These are phyloP conservation scores for Podaxis sp. DNA, from an alignment of 768 basidiomycete species.

Conservation along the genomic window DNA sequence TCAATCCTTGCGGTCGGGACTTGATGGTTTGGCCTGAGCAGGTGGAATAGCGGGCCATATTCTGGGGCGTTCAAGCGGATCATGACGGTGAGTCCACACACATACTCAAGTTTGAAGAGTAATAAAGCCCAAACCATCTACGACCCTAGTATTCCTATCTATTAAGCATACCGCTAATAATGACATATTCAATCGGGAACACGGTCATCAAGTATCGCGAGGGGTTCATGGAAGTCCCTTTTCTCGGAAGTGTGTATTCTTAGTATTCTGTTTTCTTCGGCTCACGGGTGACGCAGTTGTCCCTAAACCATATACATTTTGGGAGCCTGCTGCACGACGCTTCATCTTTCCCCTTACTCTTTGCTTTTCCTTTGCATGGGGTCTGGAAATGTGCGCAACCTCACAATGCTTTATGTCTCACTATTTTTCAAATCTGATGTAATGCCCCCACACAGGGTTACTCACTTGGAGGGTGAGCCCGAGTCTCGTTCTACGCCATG, in stretches of 20 bases:
- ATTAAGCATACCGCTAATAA: slow-evolving; percentile 58
- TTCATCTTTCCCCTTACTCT: slow-evolving; percentile 69
- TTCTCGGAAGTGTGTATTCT: slow-evolving; percentile 47
- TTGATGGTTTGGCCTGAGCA: slow-evolving; percentile 25
- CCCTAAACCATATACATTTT: slow-evolving; percentile 62
- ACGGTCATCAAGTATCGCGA: slow-evolving; percentile 71
- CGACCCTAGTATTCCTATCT: slow-evolving; percentile 69
- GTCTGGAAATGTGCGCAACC: slow-evolving; percentile 65
- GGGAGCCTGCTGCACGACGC: slow-evolving; percentile 43
- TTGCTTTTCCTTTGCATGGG: slow-evolving; percentile 66
- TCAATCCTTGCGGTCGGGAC: neutral
- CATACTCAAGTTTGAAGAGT: neutral
- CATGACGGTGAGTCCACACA: slow-evolving; percentile 66
- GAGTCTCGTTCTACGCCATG: neutral
- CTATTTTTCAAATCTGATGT: neutral
- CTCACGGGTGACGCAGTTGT: slow-evolving; percentile 42
- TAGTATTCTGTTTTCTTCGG: neutral
- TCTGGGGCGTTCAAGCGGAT: slow-evolving; percentile 81
- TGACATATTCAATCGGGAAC: slow-evolving; percentile 61
- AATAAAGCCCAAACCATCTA: neutral
- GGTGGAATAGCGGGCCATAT: slow-evolving; percentile 68
- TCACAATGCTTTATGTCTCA: neutral
- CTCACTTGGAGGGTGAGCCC: slow-evolving; percentile 71
- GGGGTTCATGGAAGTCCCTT: slow-evolving; percentile 52
- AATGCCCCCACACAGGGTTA: slow-evolving; percentile 47